Evolutionary conservation across 2,329 filamentous ascomycete species (phyloP).

Genomic region (Xylaria multiplex): DNA sequence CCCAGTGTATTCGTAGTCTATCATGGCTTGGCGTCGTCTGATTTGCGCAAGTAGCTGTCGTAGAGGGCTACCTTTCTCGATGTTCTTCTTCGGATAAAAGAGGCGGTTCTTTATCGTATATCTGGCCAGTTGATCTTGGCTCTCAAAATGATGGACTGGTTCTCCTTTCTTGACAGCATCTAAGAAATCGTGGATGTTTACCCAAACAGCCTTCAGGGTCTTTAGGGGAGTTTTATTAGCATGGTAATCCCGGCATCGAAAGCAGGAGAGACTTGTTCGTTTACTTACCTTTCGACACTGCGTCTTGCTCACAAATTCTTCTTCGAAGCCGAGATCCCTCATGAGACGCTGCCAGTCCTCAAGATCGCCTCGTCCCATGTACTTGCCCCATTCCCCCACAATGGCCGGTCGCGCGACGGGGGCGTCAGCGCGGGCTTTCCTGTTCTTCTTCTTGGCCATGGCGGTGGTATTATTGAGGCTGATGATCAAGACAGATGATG

Average conservation of each 20-base stretch:
- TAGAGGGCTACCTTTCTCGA: conserved; percentile 54
- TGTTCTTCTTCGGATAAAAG: conserved; percentile 58
- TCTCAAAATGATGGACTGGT: conserved; percentile 50
- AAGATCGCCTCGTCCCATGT: conserved; percentile 45
- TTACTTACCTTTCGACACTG: conserved; percentile 57
- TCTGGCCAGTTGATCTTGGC: conserved; percentile 45
- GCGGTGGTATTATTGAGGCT: not conserved
- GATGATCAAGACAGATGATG: not conserved
- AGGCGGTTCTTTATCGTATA: conserved; percentile 53
- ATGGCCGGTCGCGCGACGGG: not conserved
- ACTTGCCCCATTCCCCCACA: conserved; percentile 26
- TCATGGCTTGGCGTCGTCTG: not conserved
- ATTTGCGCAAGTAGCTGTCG: conserved; percentile 52
- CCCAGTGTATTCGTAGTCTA: not conserved
- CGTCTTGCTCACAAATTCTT: conserved; percentile 54
- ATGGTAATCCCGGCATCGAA: not conserved
- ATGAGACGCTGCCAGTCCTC: conserved; percentile 59
- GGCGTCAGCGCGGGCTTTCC: not conserved
- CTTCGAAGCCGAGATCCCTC: conserved; percentile 54
- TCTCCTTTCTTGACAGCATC: conserved; percentile 45
- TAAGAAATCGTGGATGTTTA: conserved; percentile 63
- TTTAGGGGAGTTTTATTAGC: conserved; percentile 38
- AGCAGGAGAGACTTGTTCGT: not conserved
- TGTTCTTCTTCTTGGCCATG: conserved; percentile 27
- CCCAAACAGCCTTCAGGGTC: conserved; percentile 55